Evolutionary conservation across 2,329 filamentous ascomycete species (phyloP).

Genomic region (Rhytidhysteron rufulum): DNA sequence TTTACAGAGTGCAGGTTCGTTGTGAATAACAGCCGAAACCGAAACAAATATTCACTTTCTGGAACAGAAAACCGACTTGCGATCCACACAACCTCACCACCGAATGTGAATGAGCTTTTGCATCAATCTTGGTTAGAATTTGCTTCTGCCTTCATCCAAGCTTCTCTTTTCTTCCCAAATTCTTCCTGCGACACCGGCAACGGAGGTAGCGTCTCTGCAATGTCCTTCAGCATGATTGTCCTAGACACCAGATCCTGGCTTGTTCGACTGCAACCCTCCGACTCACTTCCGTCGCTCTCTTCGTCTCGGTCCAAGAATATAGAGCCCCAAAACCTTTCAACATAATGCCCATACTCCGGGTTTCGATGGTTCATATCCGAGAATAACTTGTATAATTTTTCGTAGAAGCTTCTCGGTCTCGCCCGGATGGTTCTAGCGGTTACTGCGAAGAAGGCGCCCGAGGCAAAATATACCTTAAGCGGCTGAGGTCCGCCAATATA

Average conservation of each 20-base stretch:
- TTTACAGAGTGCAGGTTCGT: too few species aligned
- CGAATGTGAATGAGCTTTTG: too few species aligned
- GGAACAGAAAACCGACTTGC: too few species aligned
- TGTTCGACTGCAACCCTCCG: not conserved
- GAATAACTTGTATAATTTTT: not conserved
- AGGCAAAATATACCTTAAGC: not conserved
- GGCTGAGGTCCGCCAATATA: slow-evolving; percentile 2
- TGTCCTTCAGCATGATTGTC: not conserved
- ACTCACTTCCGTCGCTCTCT: not conserved
- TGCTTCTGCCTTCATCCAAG: slow-evolving; percentile 1
- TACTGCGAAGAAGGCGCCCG: slow-evolving; percentile 1
- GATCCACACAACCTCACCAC: too few species aligned
- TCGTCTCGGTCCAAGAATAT: slow-evolving; percentile 1
- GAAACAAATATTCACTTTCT: too few species aligned
- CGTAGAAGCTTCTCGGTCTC: slow-evolving; percentile 1
- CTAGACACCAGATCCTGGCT: not conserved
- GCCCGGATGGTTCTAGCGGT: not conserved
- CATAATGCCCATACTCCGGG: slow-evolving; percentile 3
- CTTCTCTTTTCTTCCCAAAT: slow-evolving; percentile 2
- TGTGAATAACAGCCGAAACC: too few species aligned
- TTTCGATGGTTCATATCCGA: slow-evolving; percentile 1
- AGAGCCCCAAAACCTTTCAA: slow-evolving; percentile 1
- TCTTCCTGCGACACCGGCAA: slow-evolving; percentile 1
- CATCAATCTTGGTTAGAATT: too few species aligned
- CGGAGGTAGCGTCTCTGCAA: not conserved